Evolutionary conservation across 306 rosid species (phyloP), one percentile per base, ranked within the genome.

Genomic region (Gynostemma pentaphyllum): DNA sequence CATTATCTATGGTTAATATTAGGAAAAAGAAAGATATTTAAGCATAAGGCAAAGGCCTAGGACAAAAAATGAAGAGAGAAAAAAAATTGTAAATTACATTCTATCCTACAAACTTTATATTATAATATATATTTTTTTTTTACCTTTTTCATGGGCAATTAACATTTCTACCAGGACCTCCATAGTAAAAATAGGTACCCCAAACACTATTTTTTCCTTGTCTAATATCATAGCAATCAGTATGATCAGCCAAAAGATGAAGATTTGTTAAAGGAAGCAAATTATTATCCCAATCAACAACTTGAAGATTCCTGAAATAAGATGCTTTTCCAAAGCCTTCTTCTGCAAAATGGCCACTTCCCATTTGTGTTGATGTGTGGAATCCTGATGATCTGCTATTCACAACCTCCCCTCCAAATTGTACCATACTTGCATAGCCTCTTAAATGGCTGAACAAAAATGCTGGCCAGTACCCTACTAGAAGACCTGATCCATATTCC

Each of bases 401-500:
- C 73, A 85, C 92, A 13, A 85, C 54, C 65, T 85, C 92, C 10
- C 92, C 92, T 46, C 92, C 92, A 72, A 85, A 85, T 62, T 85
- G 94, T 1, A 85, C 74, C 94, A 85, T 85, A 71, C 74, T 80
- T 7, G 86, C 94, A 72, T 85, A 88, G 47, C 54, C 76, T 66
- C 94, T 80, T 61, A 85, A 72, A 68, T 82, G 94, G 62, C 88
- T 85, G 42, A 85, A 85, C 71, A 85, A 36, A 64, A 44, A 76
- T 57, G 83, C 88, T 26, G 94, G 94, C 94, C 94, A 85, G 55
- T 85, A 85, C 14, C 94, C 94, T 2, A 85, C 94, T 11, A 85
- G 69, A 18, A 78, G 62, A 4, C 94, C 88, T 5, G 88, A 71
- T 36, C 94, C 94, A 24, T 82, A 80, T 15, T 85, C 86, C 15